These are phyloP conservation scores for Pleodorina starrii DNA, from an alignment of 139 green algal genomes.

Conservation along the genomic window DNA sequence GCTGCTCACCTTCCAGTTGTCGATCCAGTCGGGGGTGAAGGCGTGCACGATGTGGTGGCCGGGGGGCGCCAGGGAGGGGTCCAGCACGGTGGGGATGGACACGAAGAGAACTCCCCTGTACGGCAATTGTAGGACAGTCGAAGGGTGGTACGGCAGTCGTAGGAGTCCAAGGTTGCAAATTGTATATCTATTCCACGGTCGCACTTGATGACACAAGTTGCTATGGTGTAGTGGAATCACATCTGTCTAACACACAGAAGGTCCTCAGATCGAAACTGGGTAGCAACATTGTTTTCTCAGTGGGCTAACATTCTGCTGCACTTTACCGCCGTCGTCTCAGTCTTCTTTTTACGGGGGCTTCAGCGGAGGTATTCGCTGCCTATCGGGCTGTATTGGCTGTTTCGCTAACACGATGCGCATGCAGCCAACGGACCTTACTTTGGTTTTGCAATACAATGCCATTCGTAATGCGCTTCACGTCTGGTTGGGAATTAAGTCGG, in stretches of 20 bases:
- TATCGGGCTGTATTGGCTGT: too few relatives aligned
- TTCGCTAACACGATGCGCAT: too few relatives aligned
- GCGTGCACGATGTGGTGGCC: constrained; percentile 93
- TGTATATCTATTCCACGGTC: too few relatives aligned
- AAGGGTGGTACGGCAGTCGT: too few relatives aligned
- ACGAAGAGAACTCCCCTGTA: constrained; percentile 93
- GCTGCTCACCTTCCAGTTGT: constrained; percentile 85
- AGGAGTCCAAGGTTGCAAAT: too few relatives aligned
- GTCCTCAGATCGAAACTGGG: not conserved
- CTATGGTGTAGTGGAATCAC: constrained; percentile 7
- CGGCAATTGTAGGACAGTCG: not conserved
- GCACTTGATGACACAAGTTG: not conserved
- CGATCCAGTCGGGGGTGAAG: constrained; percentile 97
- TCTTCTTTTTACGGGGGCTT: too few relatives aligned
- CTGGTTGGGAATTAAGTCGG: too few relatives aligned
- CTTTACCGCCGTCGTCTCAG: not conserved
- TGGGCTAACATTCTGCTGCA: too few relatives aligned
- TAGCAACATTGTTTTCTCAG: not conserved
- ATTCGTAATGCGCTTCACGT: too few relatives aligned
- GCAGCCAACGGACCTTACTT: too few relatives aligned
- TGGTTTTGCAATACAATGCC: too few relatives aligned
- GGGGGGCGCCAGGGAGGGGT: constrained; percentile 86
- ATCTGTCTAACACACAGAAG: not conserved
- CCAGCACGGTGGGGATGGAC: constrained; percentile 93
- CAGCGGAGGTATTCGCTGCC: too few relatives aligned